Conservation (phyloP, 1,284 basidiomycete genomes). For the Cutaneotrichosporon cavernicola region DNA sequence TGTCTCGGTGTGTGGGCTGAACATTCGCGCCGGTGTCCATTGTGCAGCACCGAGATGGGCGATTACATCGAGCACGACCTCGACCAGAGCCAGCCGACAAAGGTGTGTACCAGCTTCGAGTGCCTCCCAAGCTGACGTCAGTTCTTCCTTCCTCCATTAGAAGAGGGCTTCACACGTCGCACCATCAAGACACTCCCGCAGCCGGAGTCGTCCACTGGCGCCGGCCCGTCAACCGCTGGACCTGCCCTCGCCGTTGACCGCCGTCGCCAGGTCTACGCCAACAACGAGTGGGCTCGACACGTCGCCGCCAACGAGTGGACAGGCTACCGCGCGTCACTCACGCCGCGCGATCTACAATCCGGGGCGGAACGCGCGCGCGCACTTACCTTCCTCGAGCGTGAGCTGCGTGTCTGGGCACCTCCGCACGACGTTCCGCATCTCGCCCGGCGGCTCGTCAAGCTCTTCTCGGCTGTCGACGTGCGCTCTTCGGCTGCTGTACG, state of each 20-base stretch:
- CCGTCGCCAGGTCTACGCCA: conserved; percentile 67
- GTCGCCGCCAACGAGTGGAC: conserved; percentile 79
- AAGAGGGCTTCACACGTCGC: conserved; percentile 15
- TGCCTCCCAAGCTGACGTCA: conserved; percentile 39
- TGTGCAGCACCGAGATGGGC: conserved; percentile 72
- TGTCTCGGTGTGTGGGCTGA: conserved; percentile 81
- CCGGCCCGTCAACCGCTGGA: background rate
- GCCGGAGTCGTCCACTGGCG: background rate
- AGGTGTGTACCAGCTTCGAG: conserved; percentile 33
- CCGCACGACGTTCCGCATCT: conserved; percentile 68
- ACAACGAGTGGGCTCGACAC: conserved; percentile 80
- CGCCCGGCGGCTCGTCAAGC: conserved; percentile 70
- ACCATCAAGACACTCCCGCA: conserved; percentile 6
- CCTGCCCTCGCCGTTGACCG: conserved; percentile 49
- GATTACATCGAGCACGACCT: conserved; percentile 73
- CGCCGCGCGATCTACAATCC: conserved; percentile 60
- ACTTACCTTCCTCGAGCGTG: conserved; percentile 74
- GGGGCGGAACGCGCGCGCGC: conserved; percentile 56
- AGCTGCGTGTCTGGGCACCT: conserved; percentile 76
- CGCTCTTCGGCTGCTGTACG: conserved; percentile 79
- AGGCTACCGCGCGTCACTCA: conserved; percentile 75
- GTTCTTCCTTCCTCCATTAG: conserved; percentile 68
- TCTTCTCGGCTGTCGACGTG: conserved; percentile 84
- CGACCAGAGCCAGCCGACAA: conserved; percentile 41
- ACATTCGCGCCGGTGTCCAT: conserved; percentile 64